Base-by-base conservation (phyloP, 2,329 filamentous ascomycete genomes). In the Fusarium sp. region DNA sequence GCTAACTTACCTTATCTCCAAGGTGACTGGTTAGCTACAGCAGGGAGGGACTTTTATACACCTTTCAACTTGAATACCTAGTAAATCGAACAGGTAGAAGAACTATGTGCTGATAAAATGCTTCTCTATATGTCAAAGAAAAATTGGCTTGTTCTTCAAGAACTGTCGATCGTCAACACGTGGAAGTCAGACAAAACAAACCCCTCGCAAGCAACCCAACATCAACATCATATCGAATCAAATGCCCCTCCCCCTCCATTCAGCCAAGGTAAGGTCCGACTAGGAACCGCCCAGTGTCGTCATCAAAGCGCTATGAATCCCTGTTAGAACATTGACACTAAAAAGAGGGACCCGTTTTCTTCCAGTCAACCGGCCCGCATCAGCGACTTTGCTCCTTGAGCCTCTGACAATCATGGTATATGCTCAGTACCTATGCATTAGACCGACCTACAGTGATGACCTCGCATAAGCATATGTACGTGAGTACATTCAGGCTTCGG, bases 221-320 rank as follows among this genome's bases (percentile, higher is more conserved):
- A 57, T 58, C 32, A 64, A 48, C 51, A 51, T 67, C 32, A 56
- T 50, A 50, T 56, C 42, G 48, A 69, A 56, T 60, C 32, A 66
- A 59, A 41, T 76, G 64, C 72, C 74, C 76, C 75, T 75, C 66
- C 73, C 72, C 72, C 74, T 74, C 73, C 69, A 72, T 70, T 57
- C 53, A 61, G 62, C 44, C 60, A 69, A 62, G 50, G 41, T 68
- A 70, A 70, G 67, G 59, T 70, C 66, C 45, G 45, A 70, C 59
- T 66, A 61, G 38, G 45, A 70, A 63, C 66, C 55, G n/a, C 53
- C 42, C 66, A 65, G 72, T 78, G 76, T 78, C 76, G 76, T 78
- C 75, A 77, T 77, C 65, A 57, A 61, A 62, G 64, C 54, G 69
- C 60, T 62, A 66, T 47, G 18, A 55, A 63, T 62, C 62, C 50